Evolutionary conservation across 1,284 basidiomycete species (phyloP).

Genomic region (Athelia sp.): DNA sequence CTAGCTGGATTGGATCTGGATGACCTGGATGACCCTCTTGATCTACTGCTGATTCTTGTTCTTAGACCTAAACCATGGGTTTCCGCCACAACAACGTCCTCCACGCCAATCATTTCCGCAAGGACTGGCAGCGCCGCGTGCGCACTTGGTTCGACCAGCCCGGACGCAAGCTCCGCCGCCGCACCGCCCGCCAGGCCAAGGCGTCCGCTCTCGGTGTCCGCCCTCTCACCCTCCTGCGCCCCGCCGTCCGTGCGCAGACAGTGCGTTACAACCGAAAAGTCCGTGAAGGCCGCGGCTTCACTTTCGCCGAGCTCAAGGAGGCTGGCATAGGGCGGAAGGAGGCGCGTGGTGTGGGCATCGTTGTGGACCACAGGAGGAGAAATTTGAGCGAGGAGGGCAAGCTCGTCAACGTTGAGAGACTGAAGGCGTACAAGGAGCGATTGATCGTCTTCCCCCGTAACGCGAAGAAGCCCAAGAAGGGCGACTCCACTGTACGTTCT

Average conservation of each 20-base stretch:
- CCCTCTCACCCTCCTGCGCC: slow-evolving; percentile 89
- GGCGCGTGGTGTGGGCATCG: slow-evolving; percentile 90
- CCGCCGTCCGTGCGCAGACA: slow-evolving; percentile 95
- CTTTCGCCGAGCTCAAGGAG: slow-evolving; percentile 91
- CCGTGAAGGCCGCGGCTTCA: slow-evolving; percentile 97
- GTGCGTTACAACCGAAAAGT: slow-evolving; percentile 99
- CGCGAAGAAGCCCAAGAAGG: slow-evolving; percentile 92
- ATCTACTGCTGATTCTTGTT: background rate
- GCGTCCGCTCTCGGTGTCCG: slow-evolving; percentile 90
- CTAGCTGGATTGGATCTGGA: too few species aligned
- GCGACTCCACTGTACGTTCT: slow-evolving; percentile 78
- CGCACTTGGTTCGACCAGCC: slow-evolving; percentile 99
- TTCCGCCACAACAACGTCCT: slow-evolving; percentile 86
- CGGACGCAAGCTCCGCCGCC: slow-evolving; percentile 95
- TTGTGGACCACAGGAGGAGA: slow-evolving; percentile 96
- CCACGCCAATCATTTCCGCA: slow-evolving; percentile 95
- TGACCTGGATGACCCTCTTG: background rate
- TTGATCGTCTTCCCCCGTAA: slow-evolving; percentile 96
- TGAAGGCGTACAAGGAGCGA: slow-evolving; percentile 89
- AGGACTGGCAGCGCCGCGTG: slow-evolving; percentile 96
- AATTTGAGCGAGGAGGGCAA: slow-evolving; percentile 98
- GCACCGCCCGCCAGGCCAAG: slow-evolving; percentile 90
- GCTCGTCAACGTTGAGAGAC: slow-evolving; percentile 90
- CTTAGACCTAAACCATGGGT: slow-evolving; percentile 56
- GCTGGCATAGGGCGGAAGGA: slow-evolving; percentile 95